Conservation (phyloP, 495 filamentous ascomycete species). For the Aspergillus biplanus region DNA sequence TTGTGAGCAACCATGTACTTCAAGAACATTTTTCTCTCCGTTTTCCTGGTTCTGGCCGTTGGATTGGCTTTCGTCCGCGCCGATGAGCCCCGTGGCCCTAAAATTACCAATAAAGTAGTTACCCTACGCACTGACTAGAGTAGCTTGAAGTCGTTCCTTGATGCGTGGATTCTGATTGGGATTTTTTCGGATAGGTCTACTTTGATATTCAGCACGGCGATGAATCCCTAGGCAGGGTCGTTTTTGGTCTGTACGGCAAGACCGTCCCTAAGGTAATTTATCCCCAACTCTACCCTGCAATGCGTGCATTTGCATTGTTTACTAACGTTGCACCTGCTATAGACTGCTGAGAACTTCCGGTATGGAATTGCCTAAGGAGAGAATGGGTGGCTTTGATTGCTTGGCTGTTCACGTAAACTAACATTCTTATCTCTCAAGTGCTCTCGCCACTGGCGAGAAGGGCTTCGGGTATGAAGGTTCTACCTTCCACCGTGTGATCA, state of each 20-base stretch:
- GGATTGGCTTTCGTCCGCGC: slow-evolving; percentile 65
- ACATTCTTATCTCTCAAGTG: slow-evolving; percentile 45
- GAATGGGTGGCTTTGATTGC: neutral
- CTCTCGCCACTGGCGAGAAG: slow-evolving; percentile 95
- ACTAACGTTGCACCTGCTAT: slow-evolving; percentile 4
- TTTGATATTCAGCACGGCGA: slow-evolving; percentile 95
- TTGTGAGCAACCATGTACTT: slow-evolving; percentile 52
- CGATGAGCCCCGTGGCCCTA: slow-evolving; percentile 83
- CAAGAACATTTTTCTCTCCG: slow-evolving; percentile 59
- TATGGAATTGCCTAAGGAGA: slow-evolving; percentile 25
- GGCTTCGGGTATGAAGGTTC: slow-evolving; percentile 96
- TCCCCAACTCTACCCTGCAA: neutral
- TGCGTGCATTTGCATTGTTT: neutral
- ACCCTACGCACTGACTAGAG: neutral
- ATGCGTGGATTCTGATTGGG: slow-evolving; percentile 7
- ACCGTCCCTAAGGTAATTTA: slow-evolving; percentile 81
- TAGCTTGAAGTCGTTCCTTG: too few relatives aligned
- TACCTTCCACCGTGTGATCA: slow-evolving; percentile 97
- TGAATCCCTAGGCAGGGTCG: slow-evolving; percentile 79
- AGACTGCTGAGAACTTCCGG: slow-evolving; percentile 98
- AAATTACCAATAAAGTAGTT: slow-evolving; percentile 89
- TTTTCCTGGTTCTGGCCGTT: slow-evolving; percentile 74
- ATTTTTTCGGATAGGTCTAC: slow-evolving; percentile 62
- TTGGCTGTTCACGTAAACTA: slow-evolving; percentile 12
- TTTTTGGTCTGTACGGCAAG: slow-evolving; percentile 96